These are phyloP conservation scores for Parastagonospora avenae DNA, from an alignment of 2,329 filamentous ascomycete species.

Conservation along the genomic window DNA sequence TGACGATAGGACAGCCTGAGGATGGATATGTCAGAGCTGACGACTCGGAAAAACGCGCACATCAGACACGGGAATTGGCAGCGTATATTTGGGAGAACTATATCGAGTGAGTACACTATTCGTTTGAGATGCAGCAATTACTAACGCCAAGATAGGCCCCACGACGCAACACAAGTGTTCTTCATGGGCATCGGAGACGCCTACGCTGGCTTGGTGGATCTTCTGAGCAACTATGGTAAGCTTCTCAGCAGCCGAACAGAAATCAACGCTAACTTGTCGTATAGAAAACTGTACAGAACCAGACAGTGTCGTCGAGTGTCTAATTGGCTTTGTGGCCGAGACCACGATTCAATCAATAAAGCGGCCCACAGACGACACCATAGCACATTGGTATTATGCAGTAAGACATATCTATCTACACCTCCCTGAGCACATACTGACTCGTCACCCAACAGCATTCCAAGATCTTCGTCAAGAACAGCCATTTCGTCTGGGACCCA, in stretches of 20 bases:
- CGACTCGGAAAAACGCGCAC: conserved; percentile 46
- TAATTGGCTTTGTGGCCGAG: conserved; percentile 81
- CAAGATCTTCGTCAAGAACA: conserved; percentile 74
- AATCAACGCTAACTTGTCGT: not conserved
- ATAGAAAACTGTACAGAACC: conserved; percentile 65
- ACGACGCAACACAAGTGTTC: conserved; percentile 73
- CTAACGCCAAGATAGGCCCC: conserved; percentile 50
- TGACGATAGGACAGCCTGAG: conserved; percentile 16
- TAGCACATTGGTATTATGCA: conserved; percentile 83
- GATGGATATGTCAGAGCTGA: conserved; percentile 54
- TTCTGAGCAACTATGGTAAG: conserved; percentile 77
- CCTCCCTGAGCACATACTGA: not conserved
- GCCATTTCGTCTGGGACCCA: conserved; percentile 76
- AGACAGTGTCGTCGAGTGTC: conserved; percentile 60
- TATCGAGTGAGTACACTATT: conserved; percentile 65
- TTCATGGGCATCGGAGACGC: conserved; percentile 90
- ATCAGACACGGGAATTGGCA: conserved; percentile 70
- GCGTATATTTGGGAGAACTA: conserved; percentile 98
- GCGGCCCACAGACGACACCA: conserved; percentile 67
- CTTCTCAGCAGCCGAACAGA: not conserved
- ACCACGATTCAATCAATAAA: conserved; percentile 76
- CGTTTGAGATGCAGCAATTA: not conserved
- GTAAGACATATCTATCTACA: conserved; percentile 41
- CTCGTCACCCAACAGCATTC: conserved; percentile 60
- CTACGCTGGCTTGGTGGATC: conserved; percentile 79